Percentiles rank a stretch among this genome's conserved stretches.
phyloP scores from a whole-genome alignment of 345 rosid species.

The Eucalyptus globulus region DNA sequence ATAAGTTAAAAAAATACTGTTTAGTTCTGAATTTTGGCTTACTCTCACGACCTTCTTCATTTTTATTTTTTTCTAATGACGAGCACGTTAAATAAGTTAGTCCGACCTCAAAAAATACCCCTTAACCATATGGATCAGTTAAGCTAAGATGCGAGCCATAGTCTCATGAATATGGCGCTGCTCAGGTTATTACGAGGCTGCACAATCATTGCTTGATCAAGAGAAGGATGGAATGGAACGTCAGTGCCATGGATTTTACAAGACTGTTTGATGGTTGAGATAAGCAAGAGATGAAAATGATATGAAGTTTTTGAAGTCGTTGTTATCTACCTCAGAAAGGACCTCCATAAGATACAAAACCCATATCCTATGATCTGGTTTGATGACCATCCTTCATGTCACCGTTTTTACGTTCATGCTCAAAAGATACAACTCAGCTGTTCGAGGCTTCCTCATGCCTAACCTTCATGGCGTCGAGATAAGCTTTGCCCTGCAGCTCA shows the following conservation, averaged over 20 bases:
- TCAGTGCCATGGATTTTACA: not conserved
- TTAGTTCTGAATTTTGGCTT: not conserved
- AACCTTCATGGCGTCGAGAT: conserved; percentile 1
- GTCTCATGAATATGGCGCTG: not conserved
- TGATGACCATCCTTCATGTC: not conserved
- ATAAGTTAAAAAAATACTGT: too few relatives aligned
- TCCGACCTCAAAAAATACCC: not conserved
- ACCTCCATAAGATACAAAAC: too few relatives aligned
- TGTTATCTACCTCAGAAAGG: too few relatives aligned
- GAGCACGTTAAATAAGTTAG: not conserved
- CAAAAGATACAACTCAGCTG: not conserved
- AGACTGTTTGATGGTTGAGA: not conserved
- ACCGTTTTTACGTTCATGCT: not conserved
- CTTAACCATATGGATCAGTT: not conserved
- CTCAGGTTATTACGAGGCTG: not conserved
- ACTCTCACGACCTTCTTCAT: not conserved
- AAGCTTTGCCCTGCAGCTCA: not conserved
- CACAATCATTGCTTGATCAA: not conserved
- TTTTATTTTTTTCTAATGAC: not conserved
- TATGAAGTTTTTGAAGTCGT: too few relatives aligned
- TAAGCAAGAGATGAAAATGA: too few relatives aligned
- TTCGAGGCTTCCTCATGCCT: not conserved
- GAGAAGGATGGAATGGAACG: not conserved
- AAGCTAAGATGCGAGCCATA: not conserved
- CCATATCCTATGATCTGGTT: not conserved